Conservation (phyloP, 1,284 basidiomycete species). For the Phylloporus gajari region DNA sequence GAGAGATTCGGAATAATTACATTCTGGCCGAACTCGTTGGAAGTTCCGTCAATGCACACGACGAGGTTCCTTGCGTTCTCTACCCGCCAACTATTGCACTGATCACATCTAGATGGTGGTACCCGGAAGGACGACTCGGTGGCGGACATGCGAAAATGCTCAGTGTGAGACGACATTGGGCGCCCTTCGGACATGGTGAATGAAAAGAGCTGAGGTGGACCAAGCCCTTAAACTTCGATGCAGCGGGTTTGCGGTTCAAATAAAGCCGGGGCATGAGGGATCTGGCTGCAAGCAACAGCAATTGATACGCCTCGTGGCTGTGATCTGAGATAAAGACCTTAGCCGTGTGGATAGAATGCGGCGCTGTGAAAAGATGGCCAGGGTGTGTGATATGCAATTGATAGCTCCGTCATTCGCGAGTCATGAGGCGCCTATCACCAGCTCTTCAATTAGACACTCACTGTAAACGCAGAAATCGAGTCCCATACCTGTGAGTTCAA, state of each 20-base stretch:
- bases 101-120: background rate
- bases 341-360: slow-evolving; percentile 6
- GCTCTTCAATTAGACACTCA: background rate
- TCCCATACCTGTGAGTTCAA: no score
- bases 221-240: background rate
- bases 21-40: slow-evolving; percentile 41
- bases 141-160: background rate
- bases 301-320: background rate
- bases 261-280: slow-evolving; percentile 1
- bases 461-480: no score
- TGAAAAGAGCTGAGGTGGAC: background rate
- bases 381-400: slow-evolving; percentile 14
- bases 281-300: background rate
- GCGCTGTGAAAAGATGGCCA: slow-evolving; percentile 1
- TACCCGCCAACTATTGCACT: slow-evolving; percentile 21
- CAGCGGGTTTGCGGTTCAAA: slow-evolving; percentile 11
- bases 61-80: slow-evolving; percentile 36
- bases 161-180: background rate
- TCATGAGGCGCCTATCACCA: background rate
- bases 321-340: background rate
- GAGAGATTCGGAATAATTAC: slow-evolving; percentile 12
- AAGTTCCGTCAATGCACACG: slow-evolving; percentile 44
- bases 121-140: background rate
- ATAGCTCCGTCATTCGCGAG: slow-evolving; percentile 10
- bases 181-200: background rate